Evolutionary conservation across 2,329 filamentous ascomycete species (phyloP), one percentile per base, ranked within the genome.

Genomic region (Xylaria digitata): DNA sequence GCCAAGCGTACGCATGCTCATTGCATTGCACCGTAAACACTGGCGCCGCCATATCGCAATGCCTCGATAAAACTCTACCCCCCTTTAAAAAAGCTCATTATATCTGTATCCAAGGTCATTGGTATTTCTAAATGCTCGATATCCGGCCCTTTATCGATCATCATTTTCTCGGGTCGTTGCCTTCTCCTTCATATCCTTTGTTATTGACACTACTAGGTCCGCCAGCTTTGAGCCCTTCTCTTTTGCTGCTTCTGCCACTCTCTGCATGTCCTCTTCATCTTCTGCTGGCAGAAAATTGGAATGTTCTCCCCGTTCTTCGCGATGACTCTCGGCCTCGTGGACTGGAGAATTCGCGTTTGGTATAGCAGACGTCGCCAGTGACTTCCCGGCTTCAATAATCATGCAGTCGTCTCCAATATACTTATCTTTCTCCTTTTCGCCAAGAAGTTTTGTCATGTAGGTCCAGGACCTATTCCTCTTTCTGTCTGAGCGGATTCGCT

Each of bases 361-460:
- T 2, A 64, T 34, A 32, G 67, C 66, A 42, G 42, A 67, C 13
- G 60, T 63, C 13, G 68, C 68, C 6, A 75, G 48, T 15, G 71
- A 73, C 50, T 69, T 71, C 6, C 76, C 76, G 11, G 77, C 76
- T 55, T 80, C 81, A 9, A 80, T 66, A 56, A 77, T 73, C 75
- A 77, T 76, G 58, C 80, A 73, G 19, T 80, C 78, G 30, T 78
- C 80, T 46, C 81, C 76, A 32, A 72, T 75, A 37, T 77, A 78
- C 70, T 78, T 79, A 63, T 81, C 76, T 61, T 75, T 77, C 55
- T 82, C 79, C 60, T 80, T 80, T 63, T 83, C 81, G 60, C 81
- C 80, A 52, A 86, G 80, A 54, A 84, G 80, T 52, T 79, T 81
- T 53, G 83, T 87, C 66, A 85, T 76, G 70, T 85, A 87, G 56